Base-by-base conservation (phyloP, 441 rosid species). In the Adansonia gregorii region DNA sequence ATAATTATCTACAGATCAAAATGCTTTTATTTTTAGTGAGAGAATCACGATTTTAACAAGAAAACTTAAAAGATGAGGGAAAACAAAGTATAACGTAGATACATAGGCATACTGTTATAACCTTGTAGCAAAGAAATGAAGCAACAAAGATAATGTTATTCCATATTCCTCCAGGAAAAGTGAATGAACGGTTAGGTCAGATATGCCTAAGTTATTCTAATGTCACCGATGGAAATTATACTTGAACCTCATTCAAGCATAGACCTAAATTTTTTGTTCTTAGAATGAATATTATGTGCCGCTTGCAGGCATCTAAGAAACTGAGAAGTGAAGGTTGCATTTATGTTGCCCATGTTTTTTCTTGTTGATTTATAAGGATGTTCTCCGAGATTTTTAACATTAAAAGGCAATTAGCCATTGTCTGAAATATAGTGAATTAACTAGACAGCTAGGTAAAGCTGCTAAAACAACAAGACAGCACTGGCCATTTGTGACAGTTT, bases 1-100 rank as follows among this genome's bases (percentile, higher is more conserved):
- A 74, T 46, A 60, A 39, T 10, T 43, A 14, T 60, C 67, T 22
- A 61, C 15, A 74, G 17, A 39, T 56, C 51, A 35, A 54, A 56
- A 19, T 45, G 49, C 51, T 15, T 2, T 41, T 56, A 55, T 39
- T 55, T 55, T 20, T 12, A 56, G 61, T 35, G 77, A n/a, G 6
- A 15, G 9, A 39, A n/a, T 41, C 19, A 58, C 63, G 17, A 31
- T n/a, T 72, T 58, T 35, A 58, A 73, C 52, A 15, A 52, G 60
- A 9, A n/a, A 43, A 73, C 39, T 3, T 9, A 17, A 55, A 41
- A 35, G 52, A 43, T 9, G 35, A 54, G 15, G 31, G 19, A 7
- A 20, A 41, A 12, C 15, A 31, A 39, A 41, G 4, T 43, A 58
- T 12, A 58, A 11, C 10, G 0, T 60, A 22, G 15, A 74, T 46